Evolutionary conservation across 2,329 filamentous ascomycete species (phyloP).

Genomic region (Grosmannia serpens): DNA sequence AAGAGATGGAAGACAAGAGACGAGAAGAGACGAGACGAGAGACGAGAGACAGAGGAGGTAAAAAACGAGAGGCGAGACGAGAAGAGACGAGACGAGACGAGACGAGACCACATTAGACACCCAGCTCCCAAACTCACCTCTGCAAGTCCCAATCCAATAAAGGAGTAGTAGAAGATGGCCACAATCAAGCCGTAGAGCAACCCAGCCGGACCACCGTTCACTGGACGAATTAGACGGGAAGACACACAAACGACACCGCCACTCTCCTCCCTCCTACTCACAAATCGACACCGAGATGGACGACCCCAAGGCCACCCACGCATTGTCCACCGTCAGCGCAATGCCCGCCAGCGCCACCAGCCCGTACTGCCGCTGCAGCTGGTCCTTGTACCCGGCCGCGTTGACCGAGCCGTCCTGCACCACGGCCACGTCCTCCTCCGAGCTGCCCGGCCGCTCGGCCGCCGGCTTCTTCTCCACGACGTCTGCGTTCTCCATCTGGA

Average conservation of each 20-base stretch:
- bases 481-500: constrained; percentile 2
- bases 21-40: too few relatives aligned
- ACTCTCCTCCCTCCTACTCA: constrained; percentile 17
- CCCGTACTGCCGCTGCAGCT: constrained; percentile 51
- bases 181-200: constrained; percentile 31
- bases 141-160: constrained; percentile 28
- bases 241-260: not conserved
- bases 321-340: constrained; percentile 51
- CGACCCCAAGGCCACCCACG: constrained; percentile 52
- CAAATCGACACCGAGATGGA: constrained; percentile 43
- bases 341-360: constrained; percentile 47
- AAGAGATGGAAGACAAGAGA: too few relatives aligned
- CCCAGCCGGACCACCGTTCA: constrained; percentile 29
- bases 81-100: too few relatives aligned
- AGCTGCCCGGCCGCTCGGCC: constrained; percentile 6
- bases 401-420: constrained; percentile 39
- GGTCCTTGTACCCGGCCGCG: constrained; percentile 51
- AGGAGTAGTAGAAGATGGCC: constrained; percentile 30
- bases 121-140: constrained; percentile 24
- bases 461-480: constrained; percentile 1
- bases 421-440: constrained; percentile 22
- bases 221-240: constrained; percentile 13
- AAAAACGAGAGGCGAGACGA: too few relatives aligned
- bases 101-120: too few relatives aligned
- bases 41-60: too few relatives aligned